Evolutionary conservation across 495 filamentous ascomycete genomes (phyloP).

Genomic region (Articulospora tetracladia): DNA sequence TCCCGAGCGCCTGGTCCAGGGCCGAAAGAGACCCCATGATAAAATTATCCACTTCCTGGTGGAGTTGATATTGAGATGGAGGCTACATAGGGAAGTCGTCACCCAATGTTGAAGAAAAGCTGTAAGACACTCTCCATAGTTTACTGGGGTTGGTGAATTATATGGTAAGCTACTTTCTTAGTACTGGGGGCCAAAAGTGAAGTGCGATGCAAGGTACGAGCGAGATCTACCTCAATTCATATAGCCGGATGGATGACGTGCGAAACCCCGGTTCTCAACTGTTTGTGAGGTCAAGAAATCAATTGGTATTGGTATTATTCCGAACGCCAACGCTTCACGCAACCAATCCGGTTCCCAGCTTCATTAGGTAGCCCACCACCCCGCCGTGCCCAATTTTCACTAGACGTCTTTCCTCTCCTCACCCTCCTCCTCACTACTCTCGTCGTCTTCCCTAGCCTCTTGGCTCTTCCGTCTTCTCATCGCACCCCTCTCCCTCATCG

Average conservation of each 20-base stretch:
- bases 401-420: conserved; percentile 24
- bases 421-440: conserved; percentile 8
- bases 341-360: background rate
- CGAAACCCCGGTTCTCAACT: no score
- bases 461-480: conserved; percentile 63
- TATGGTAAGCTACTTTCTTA: no score
- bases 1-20: background rate
- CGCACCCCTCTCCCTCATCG: conserved; percentile 81
- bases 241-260: no score
- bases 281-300: background rate
- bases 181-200: no score
- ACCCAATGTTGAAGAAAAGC: no score
- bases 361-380: background rate
- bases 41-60: background rate
- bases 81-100: no score
- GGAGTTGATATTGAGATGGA: no score
- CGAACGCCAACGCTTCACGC: conserved; percentile 24
- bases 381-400: background rate
- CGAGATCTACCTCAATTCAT: no score
- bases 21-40: background rate
- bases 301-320: conserved; percentile 22
- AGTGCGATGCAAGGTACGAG: no score
- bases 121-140: no score
- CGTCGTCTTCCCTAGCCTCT: conserved; percentile 19
- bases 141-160: no score